Evolutionary conservation across 31 red algal genomes (phyloP), one percentile per base, ranked within the genome.

Genomic region (Bonnemaisonia californica): DNA sequence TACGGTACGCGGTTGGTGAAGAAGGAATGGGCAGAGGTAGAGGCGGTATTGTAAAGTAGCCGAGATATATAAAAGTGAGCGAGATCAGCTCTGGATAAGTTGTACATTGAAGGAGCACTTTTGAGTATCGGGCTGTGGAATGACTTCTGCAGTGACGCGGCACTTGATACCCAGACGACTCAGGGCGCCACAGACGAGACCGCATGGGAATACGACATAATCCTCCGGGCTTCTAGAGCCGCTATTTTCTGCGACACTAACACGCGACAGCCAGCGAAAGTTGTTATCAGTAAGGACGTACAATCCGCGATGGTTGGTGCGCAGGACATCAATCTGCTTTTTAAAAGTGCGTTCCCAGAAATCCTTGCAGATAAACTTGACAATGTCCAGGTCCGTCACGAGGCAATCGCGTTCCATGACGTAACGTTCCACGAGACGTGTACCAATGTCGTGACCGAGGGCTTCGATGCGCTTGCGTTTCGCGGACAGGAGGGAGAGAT

Each of bases 281-380:
- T 82, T 58, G 67, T 89, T 93, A 76, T 98, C 95, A n/a, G 84
- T 91, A 3, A 98, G 58, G 3, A 98, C 95, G 76, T 89, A 98
- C 24, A 92, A 58, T 19, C 95, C 95, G 19, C 89, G 82, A 83
- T 98, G 88, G 34, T 98, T 98, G 36, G 95, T 98, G 7, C 89
- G 84, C 60, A 98, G 41, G 31, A 89, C 89, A 78, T 98, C 95
- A 26, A 98, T 79, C 28, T 94, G 95, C 69, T 98, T 98, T 33
- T 77, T 67, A 56, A 98, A 98, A 2, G 74, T 62, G 3, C 63
- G 71, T 39, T 89, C 85, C 95, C 95, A 98, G 54, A 98, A 88
- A 71, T 98, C 95, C 45, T 90, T 90, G 83, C 95, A 98, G 37
- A 98, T 82, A 38, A 94, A 93, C 79, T 98, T 98, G 41, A 98